Base-by-base conservation (phyloP, 805 yeast species). In the Teunomyces aglyptinius region DNA sequence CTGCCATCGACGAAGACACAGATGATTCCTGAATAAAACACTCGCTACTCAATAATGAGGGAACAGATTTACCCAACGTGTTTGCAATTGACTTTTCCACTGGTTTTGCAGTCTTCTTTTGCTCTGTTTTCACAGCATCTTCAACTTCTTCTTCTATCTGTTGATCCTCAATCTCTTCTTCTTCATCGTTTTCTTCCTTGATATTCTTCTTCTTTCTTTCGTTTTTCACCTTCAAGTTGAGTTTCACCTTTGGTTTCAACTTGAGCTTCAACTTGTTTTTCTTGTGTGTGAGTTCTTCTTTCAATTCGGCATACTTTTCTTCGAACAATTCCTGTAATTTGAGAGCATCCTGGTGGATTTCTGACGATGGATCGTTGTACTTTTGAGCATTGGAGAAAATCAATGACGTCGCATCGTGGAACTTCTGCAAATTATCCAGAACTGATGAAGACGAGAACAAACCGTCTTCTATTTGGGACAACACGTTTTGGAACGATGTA, bases 341-440 rank as follows among this genome's bases (percentile, higher is more conserved):
- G 32, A 63, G 66, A 0, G 97, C 85, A 65, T 89, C 95, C 49
- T 79, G 79, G 58, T 82, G 81, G 34, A 91, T 83, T 44, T 81
- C 73, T 44, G 94, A 81, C 1, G 78, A 81, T 44, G 86, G 86
- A 49, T 82, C 86, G 63, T 91, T 92, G 65, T 83, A 92, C 1
- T 76, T 63, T 59, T 82, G 81, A 1, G 97, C 96, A 65, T 94
- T 94, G 38, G 73, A 59, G 68, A 91, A 90, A 11, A 92, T 83
- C 44, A 84, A 68, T 24, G 71, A 67, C 5, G 85, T 71, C 43
- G 83, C 85, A 16, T 73, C 75, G 46, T 77, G 67, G 57, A 89
- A 86, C 41, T 75, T 80, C 31, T 76, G 78, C 47, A 89, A 74
- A 33, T 78, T 76, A 3, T 74, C 70, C 49, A 80, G 34, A 20